These are phyloP conservation scores for Rhizophagus clarus DNA, from an alignment of 192 early-diverging fungal species.

Conservation along the genomic window DNA sequence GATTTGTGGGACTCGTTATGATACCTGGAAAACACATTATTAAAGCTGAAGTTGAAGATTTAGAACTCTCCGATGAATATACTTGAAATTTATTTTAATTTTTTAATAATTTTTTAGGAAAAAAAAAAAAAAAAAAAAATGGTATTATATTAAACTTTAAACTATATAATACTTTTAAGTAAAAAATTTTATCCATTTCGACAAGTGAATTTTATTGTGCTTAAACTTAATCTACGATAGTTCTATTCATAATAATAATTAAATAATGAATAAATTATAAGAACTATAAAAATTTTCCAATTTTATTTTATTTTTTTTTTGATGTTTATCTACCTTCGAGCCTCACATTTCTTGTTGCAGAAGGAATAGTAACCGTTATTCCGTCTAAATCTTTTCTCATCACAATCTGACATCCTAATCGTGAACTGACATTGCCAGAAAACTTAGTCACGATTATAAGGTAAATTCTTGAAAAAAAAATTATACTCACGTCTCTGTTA, in stretches of 20 bases:
- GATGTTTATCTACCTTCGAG: conserved; percentile 12
- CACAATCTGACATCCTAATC: conserved; percentile 90
- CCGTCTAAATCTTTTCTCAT: conserved; percentile 88
- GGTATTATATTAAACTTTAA: not conserved
- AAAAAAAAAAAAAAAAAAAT: not conserved
- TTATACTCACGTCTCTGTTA: conserved; percentile 87
- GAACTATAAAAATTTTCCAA: too few relatives aligned
- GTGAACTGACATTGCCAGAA: conserved; percentile 57
- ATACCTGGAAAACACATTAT: conserved; percentile 74
- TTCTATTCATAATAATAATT: not conserved
- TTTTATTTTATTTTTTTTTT: too few relatives aligned
- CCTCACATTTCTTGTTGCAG: conserved; percentile 78
- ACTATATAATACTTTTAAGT: too few relatives aligned
- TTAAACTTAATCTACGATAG: not conserved
- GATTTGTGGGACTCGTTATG: conserved; percentile 76
- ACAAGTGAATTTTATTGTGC: not conserved
- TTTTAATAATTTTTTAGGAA: too few relatives aligned
- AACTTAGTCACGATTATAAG: not conserved
- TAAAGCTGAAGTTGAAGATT: conserved; percentile 57
- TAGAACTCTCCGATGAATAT: conserved; percentile 17
- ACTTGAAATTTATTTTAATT: not conserved
- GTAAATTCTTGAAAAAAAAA: not conserved
- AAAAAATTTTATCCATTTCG: too few relatives aligned
- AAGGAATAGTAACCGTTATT: conserved; percentile 84
- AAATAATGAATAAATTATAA: not conserved